These are phyloP conservation scores for Gracilariopsis chorda DNA, from an alignment of 23 red algal genomes.

Conservation along the genomic window DNA sequence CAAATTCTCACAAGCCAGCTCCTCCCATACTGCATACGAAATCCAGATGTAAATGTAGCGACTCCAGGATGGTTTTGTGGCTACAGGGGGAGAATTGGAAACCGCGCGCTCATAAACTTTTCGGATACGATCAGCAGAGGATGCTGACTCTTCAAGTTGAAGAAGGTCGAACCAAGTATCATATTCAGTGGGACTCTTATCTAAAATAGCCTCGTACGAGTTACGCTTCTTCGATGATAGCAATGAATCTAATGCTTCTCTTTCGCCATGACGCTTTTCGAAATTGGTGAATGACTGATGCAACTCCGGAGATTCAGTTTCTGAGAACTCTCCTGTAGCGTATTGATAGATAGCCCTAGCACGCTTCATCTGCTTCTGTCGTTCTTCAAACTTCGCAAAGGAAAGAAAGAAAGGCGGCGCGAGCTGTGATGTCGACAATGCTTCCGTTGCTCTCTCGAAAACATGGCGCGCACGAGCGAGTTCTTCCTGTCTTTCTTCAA, in stretches of 20 bases:
- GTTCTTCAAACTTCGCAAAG: slow-evolving; percentile 85
- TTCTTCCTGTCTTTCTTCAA: slow-evolving; percentile 63
- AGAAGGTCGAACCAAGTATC: slow-evolving; percentile 82
- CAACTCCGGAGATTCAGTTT: slow-evolving; percentile 11
- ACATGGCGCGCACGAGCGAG: slow-evolving; percentile 37
- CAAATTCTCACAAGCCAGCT: slow-evolving; percentile 35
- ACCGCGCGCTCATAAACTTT: slow-evolving; percentile 56
- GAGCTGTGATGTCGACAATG: slow-evolving; percentile 8
- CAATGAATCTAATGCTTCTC: slow-evolving; percentile 57
- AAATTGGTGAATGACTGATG: slow-evolving; percentile 50
- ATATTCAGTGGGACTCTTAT: slow-evolving; percentile 47
- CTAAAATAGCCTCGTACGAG: slow-evolving; percentile 33
- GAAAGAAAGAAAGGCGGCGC: slow-evolving; percentile 16
- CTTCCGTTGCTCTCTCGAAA: slow-evolving; percentile 55
- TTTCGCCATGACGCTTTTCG: slow-evolving; percentile 77
- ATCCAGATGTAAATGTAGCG: slow-evolving; percentile 87
- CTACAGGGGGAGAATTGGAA: slow-evolving; percentile 28
- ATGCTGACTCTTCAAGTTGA: slow-evolving; percentile 48
- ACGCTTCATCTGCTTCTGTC: slow-evolving; percentile 52
- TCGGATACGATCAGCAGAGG: slow-evolving; percentile 45
- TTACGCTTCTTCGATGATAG: slow-evolving; percentile 37
- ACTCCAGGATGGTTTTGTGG: slow-evolving; percentile 61
- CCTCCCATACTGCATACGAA: slow-evolving; percentile 80
- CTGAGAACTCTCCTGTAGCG: slow-evolving; percentile 29
- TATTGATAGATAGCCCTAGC: slow-evolving; percentile 72